Base-by-base conservation (phyloP, 2,329 filamentous ascomycete genomes). In the Chaetomiaceae sp. region DNA sequence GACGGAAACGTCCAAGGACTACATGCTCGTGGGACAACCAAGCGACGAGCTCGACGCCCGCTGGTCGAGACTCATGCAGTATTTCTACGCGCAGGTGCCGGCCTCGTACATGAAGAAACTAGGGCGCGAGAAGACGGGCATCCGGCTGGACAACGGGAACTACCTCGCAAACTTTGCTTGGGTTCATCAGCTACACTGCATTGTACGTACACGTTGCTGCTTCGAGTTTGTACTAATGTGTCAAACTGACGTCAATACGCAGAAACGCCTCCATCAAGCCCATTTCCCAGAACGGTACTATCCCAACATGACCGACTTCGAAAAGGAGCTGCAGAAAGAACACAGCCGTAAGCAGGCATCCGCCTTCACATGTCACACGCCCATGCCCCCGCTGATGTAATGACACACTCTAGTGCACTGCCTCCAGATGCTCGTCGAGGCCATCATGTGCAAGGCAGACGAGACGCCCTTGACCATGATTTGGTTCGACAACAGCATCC, bases 401-500 rank as follows among this genome's bases (percentile, higher is more conserved):
- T 9, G 22, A 24, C 22, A n/a, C n/a, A n/a, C n/a, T n/a, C n/a
- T n/a, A 38, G 36, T 38, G 10, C 36, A 38, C 20, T 38, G 36
- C 11, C 36, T 38, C 9, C 36, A 38, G 15, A 38, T 38, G 36
- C 36, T 38, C 7, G 20, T 27, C 36, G 36, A 38, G 15, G 36
- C 36, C 20, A 38, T 38, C 36, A 38, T 38, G 36, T 38, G 36
- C 36, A 38, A 38, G 36, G 36, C 36, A 14, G 36, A 38, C 20
- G 36, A 38, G 36, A 27, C 36, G 20, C 36, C 36, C 20, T n/a
- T 38, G 36, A 38, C 36, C 20, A 38, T 38, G 36, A 38, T 38
- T 14, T 38, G 36, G 36, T 38, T 38, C 36, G 36, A 38, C 20
- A 38, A 38, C 36, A 38, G 36, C 36, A 38, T 38, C 20, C 36